phyloP scores from a whole-genome alignment of 495 filamentous ascomycete species.

The Sphaerosporella brunnea region DNA sequence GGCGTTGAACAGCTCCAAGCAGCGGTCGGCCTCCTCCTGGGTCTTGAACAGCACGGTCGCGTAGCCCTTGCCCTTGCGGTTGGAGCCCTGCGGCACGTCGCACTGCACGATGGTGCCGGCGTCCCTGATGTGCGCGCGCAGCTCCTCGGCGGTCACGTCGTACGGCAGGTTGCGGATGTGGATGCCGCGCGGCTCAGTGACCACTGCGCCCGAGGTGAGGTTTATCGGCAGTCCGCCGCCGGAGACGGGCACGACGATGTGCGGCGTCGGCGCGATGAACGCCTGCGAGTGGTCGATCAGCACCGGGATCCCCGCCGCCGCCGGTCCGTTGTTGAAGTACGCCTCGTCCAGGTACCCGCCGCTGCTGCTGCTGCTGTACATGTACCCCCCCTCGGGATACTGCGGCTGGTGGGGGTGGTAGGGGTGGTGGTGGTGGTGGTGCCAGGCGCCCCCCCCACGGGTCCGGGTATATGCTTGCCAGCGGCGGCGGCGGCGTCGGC shows the following conservation, averaged over 20 bases:
- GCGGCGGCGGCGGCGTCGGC: too few relatives aligned
- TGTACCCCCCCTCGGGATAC: background rate
- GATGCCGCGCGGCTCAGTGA: slow-evolving; percentile 15
- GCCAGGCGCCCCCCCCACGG: too few relatives aligned
- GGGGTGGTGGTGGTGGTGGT: background rate
- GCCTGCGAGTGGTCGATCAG: background rate
- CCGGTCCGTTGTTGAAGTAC: background rate
- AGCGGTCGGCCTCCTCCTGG: slow-evolving; percentile 12
- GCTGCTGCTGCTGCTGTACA: background rate
- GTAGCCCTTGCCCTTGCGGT: slow-evolving; percentile 14
- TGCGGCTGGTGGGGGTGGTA: background rate
- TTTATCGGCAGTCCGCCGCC: slow-evolving; percentile 18
- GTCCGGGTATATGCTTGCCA: too few relatives aligned
- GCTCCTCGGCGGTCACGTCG: slow-evolving; percentile 15
- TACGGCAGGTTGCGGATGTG: slow-evolving; percentile 18
- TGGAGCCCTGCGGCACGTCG: slow-evolving; percentile 13
- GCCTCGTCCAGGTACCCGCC: background rate
- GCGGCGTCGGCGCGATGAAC: slow-evolving; percentile 3
- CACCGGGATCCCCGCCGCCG: background rate
- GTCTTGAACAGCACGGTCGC: slow-evolving; percentile 14
- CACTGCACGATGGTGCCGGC: slow-evolving; percentile 12
- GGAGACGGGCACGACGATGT: slow-evolving; percentile 10
- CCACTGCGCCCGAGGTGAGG: slow-evolving; percentile 13
- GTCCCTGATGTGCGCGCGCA: slow-evolving; percentile 11
- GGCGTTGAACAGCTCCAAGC: slow-evolving; percentile 12